These are phyloP conservation scores for Thelonectria rubi DNA, from an alignment of 2,329 filamentous ascomycete species.

Conservation along the genomic window DNA sequence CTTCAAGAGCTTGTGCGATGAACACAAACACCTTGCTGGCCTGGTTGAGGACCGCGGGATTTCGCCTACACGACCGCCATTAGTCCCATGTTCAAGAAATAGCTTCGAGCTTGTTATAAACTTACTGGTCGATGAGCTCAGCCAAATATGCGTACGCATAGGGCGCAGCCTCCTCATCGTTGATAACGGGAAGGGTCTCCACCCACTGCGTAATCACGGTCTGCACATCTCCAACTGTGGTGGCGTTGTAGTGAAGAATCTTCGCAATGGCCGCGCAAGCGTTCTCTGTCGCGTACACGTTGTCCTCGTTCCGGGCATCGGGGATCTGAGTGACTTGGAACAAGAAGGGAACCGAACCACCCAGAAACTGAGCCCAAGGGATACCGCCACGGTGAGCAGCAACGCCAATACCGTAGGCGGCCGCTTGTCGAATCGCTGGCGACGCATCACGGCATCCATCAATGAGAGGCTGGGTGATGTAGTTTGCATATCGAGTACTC, in stretches of 20 bases:
- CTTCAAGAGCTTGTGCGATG: conserved; percentile 88
- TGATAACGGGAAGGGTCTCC: conserved; percentile 87
- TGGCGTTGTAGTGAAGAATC: conserved; percentile 89
- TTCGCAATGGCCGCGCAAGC: conserved; percentile 96
- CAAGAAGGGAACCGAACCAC: conserved; percentile 79
- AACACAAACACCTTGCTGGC: conserved; percentile 84
- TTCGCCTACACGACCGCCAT: conserved; percentile 69
- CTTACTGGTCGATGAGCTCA: conserved; percentile 93
- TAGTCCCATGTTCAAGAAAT: conserved; percentile 30
- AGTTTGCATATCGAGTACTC: conserved; percentile 84
- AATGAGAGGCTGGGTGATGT: conserved; percentile 87
- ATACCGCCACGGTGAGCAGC: conserved; percentile 91
- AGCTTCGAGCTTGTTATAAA: conserved; percentile 39
- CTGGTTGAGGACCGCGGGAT: conserved; percentile 80
- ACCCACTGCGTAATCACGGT: conserved; percentile 87
- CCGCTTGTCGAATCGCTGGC: conserved; percentile 92
- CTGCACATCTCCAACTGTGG: conserved; percentile 78
- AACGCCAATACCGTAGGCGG: conserved; percentile 94
- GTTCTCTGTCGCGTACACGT: conserved; percentile 97
- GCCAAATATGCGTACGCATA: conserved; percentile 94
- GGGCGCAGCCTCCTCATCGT: conserved; percentile 96
- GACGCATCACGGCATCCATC: conserved; percentile 86
- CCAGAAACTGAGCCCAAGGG: conserved; percentile 88
- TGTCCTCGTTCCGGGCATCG: conserved; percentile 87
- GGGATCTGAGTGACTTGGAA: conserved; percentile 86